phyloP scores from a whole-genome alignment of 1,284 basidiomycete species.

The Ganoderma boninense region DNA sequence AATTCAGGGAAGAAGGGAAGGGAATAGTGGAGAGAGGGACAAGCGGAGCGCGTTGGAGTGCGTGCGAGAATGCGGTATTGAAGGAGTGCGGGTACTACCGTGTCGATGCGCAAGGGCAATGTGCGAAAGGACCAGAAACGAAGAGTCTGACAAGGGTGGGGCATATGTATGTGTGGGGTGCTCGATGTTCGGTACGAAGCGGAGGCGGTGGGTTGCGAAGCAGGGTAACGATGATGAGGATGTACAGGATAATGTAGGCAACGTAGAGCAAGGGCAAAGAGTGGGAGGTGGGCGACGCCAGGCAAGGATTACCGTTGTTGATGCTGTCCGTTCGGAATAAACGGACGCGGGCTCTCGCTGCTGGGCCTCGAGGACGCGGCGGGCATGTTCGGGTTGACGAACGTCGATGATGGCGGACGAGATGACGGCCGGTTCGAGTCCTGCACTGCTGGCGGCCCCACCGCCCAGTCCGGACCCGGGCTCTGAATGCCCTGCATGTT shows the following conservation, averaged over 20 bases:
- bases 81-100: conserved; percentile 24
- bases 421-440: conserved; percentile 51
- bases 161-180: conserved; percentile 18
- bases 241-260: conserved; percentile 3
- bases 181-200: conserved; percentile 10
- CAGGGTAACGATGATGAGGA: conserved; percentile 2
- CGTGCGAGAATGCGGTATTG: conserved; percentile 20
- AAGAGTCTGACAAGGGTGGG: conserved; percentile 7
- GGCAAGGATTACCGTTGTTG: conserved; percentile 57
- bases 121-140: conserved; percentile 20
- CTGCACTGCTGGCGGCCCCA: conserved; percentile 49
- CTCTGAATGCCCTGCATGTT: conserved; percentile 45
- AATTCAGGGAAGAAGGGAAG: conserved; percentile 22
- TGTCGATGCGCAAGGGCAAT: conserved; percentile 20
- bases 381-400: conserved; percentile 44
- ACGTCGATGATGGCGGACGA: conserved; percentile 60
- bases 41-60: conserved; percentile 24
- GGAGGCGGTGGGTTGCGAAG: conserved; percentile 7
- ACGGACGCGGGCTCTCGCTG: conserved; percentile 53
- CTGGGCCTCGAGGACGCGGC: conserved; percentile 47
- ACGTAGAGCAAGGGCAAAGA: conserved; percentile 7
- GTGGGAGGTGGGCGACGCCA: conserved; percentile 38
- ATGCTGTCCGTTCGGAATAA: conserved; percentile 54
- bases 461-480: conserved; percentile 60
- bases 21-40: conserved; percentile 27